phyloP scores from a whole-genome alignment of 108 stramenopile genomes.

The Chaetoceros tenuissimus region DNA sequence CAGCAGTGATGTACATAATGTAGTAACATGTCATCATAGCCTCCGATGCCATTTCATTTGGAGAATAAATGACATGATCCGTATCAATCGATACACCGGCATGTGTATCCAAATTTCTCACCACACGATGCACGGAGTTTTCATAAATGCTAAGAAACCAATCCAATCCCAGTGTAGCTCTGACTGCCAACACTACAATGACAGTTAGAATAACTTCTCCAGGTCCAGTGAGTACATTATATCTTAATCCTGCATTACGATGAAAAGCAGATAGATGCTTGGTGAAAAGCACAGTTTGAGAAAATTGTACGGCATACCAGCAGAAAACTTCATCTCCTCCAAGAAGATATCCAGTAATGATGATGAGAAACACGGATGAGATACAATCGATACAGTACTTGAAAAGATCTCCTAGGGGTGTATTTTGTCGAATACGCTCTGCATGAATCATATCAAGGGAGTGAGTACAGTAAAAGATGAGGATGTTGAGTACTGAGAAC shows the following conservation, averaged over 20 bases:
- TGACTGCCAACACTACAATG: slow-evolving; percentile 44
- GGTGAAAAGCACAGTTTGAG: slow-evolving; percentile 71
- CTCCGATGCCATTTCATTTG: slow-evolving; percentile 38
- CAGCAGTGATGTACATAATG: slow-evolving; percentile 46
- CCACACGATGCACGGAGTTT: slow-evolving; percentile 29
- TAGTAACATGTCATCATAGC: slow-evolving; percentile 52
- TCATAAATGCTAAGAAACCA: slow-evolving; percentile 56
- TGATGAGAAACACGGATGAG: slow-evolving; percentile 69
- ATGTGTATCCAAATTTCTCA: slow-evolving; percentile 9
- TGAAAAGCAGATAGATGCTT: slow-evolving; percentile 84
- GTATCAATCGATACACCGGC: slow-evolving; percentile 26
- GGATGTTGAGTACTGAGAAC: slow-evolving; percentile 64
- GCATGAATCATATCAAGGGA: slow-evolving; percentile 62
- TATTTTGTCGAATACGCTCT: slow-evolving; percentile 75
- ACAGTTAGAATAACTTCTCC: slow-evolving; percentile 71
- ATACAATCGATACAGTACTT: slow-evolving; percentile 79
- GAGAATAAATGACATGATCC: slow-evolving; percentile 34
- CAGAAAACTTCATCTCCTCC: slow-evolving; percentile 52
- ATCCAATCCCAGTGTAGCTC: slow-evolving; percentile 69
- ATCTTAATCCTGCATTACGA: slow-evolving; percentile 75
- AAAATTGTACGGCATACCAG: slow-evolving; percentile 84
- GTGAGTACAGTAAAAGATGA: slow-evolving; percentile 64
- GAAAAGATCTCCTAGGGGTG: slow-evolving; percentile 78
- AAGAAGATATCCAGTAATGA: slow-evolving; percentile 73
- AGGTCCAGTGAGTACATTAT: slow-evolving; percentile 77